Evolutionary conservation across 177 flowering plant species (phyloP).

Genomic region (Telopea speciosissima): DNA sequence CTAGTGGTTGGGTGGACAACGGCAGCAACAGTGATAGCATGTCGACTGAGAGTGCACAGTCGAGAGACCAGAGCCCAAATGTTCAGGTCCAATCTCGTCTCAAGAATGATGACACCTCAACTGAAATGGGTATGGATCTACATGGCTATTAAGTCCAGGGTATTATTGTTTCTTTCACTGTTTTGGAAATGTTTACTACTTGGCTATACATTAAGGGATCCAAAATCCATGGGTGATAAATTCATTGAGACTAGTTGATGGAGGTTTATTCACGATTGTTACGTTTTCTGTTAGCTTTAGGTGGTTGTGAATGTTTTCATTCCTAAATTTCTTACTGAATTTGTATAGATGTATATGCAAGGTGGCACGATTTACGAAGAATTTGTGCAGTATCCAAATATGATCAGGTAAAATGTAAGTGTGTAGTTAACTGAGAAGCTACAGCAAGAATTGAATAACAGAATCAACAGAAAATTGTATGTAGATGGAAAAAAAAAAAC

Average conservation of each 20-base stretch:
- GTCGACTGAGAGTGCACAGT: conserved; percentile 45
- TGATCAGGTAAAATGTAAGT: not conserved
- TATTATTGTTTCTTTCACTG: not conserved
- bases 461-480: not conserved
- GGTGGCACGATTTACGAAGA: not conserved
- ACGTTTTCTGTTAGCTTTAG: not conserved
- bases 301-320: not conserved
- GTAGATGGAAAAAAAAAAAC: not conserved
- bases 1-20: conserved; percentile 28
- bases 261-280: not conserved
- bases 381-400: not conserved
- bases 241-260: no score
- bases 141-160: not conserved
- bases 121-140: conserved; percentile 20
- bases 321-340: not conserved
- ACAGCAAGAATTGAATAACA: not conserved
- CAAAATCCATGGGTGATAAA: not conserved
- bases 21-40: conserved; percentile 45
- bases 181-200: not conserved
- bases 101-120: conserved; percentile 39
- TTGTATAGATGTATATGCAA: not conserved
- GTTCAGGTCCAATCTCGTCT: conserved; percentile 36
- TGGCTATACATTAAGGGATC: not conserved
- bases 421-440: not conserved
- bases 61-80: conserved; percentile 54